phyloP scores from a whole-genome alignment of 2,329 filamentous ascomycete species.

The Nemania serpens region DNA sequence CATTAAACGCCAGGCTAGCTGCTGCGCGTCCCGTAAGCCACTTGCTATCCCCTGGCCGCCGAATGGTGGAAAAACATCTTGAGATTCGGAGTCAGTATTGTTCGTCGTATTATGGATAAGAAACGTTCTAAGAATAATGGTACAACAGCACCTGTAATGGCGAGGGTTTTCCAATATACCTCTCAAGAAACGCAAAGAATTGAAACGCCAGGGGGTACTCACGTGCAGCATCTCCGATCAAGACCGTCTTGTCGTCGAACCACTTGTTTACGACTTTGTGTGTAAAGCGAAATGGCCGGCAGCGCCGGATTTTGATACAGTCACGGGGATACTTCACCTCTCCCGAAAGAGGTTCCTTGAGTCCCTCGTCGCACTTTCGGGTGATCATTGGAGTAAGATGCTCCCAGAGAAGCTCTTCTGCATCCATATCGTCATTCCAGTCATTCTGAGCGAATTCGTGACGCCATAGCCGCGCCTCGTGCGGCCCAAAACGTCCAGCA shows the following conservation, averaged over 20 bases:
- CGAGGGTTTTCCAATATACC: neutral
- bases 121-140: too few relatives aligned
- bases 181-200: neutral
- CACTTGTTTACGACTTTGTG: slow-evolving; percentile 53
- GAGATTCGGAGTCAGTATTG: neutral
- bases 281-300: slow-evolving; percentile 51
- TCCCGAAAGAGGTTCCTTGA: slow-evolving; percentile 24
- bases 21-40: slow-evolving; percentile 43
- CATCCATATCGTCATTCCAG: slow-evolving; percentile 39
- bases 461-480: slow-evolving; percentile 48
- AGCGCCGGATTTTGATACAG: slow-evolving; percentile 52
- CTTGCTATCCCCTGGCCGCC: slow-evolving; percentile 45
- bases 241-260: slow-evolving; percentile 46
- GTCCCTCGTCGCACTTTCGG: slow-evolving; percentile 37
- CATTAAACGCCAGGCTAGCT: slow-evolving; percentile 43
- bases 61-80: slow-evolving; percentile 54
- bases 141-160: neutral
- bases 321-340: slow-evolving; percentile 48
- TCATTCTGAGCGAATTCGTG: slow-evolving; percentile 45
- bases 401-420: slow-evolving; percentile 40
- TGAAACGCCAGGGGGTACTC: neutral
- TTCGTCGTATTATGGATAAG: neutral
- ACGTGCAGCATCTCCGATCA: slow-evolving; percentile 56
- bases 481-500: slow-evolving; percentile 50
- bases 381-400: slow-evolving; percentile 40